Evolutionary conservation across 306 rosid species (phyloP), one percentile per base, ranked within the genome.

Genomic region (Senna siamea): DNA sequence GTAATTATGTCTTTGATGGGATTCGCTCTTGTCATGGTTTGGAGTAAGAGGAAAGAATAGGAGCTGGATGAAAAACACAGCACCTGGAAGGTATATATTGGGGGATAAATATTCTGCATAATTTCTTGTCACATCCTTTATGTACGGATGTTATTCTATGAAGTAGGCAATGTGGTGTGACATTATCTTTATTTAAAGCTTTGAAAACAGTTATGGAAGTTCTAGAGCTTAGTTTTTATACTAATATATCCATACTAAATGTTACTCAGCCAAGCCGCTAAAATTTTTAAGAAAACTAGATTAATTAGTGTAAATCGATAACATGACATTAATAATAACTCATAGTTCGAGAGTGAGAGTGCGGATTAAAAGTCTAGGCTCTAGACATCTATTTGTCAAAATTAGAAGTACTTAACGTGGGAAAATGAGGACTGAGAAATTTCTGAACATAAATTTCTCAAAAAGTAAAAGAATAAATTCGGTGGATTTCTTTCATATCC

Each of bases 1-100:
- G 96, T 93, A 66, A 66, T 93, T 2, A 91, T 91, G 97, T 93
- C 98, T 54, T 87, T 91, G 89, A 93, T 91, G 97, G 98, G 98
- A 18, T 93, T 93, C 87, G 84, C 84, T 70, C 98, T 93, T 64
- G 98, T 91, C 69, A 75, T 89, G 91, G 46, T 91, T 78, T 93
- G 98, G 98, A 76, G 73, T 61, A 86, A 82, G 78, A 81, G 70
- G 75, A 91, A 88, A 84, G 78, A 81, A 13, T 28, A 76, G 70
- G 43, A 60, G 41, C 28, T 7, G 60, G 38, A 70, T 53, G 11
- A 83, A 61, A 70, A 61, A 70, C 17, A 46, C 32, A 35, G 62
- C 62, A 14, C 51, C 78, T 38, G 73, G 66, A 23, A 66, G 77
- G 71, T 26, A 58, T 70, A 38, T 48, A 38, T 41, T 9, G 41